These are phyloP conservation scores for Elaeis oleifera DNA, from an alignment of 202 grass and related monocot genomes.

Conservation along the genomic window DNA sequence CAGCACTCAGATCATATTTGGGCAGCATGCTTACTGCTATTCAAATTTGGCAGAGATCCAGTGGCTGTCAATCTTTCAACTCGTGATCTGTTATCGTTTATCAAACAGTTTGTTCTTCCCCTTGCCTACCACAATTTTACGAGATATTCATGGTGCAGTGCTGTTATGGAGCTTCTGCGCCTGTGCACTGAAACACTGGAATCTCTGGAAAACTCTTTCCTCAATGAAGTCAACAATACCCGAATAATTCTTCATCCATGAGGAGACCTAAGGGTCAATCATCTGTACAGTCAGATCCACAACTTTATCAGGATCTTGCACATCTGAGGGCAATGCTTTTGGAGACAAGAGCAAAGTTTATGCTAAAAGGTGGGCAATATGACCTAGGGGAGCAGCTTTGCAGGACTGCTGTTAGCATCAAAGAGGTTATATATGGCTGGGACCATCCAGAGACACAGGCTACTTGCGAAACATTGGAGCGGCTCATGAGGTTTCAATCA, in stretches of 20 bases:
- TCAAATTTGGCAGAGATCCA: conserved; percentile 27
- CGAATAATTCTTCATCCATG: not conserved
- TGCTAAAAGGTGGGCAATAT: conserved; percentile 36
- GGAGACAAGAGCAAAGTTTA: conserved; percentile 37
- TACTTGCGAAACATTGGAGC: conserved; percentile 18
- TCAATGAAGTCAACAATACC: not conserved
- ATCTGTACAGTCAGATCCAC: conserved; percentile 12
- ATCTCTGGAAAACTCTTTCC: conserved; percentile 27
- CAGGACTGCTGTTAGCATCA: conserved; percentile 33
- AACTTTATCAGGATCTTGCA: conserved; percentile 25
- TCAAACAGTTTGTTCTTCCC: conserved; percentile 24
- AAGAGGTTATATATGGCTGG: conserved; percentile 40
- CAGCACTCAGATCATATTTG: conserved; percentile 32
- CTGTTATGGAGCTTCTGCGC: conserved; percentile 42
- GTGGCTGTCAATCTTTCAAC: conserved; percentile 7
- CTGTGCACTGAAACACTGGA: conserved; percentile 28
- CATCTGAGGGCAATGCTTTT: conserved; percentile 30
- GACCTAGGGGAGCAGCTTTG: conserved; percentile 35
- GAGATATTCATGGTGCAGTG: conserved; percentile 18
- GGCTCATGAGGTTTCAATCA: conserved; percentile 9
- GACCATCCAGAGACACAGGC: conserved; percentile 35
- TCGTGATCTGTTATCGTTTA: conserved; percentile 30
- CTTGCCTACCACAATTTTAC: conserved; percentile 23
- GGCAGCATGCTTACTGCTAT: conserved; percentile 40
- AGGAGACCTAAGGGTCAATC: not conserved